A percentile compares a stretch with the other conserved stretches of the same genome.
Evolutionary conservation across 495 filamentous ascomycete species (phyloP).

Genomic region (Cercophora sp.): DNA sequence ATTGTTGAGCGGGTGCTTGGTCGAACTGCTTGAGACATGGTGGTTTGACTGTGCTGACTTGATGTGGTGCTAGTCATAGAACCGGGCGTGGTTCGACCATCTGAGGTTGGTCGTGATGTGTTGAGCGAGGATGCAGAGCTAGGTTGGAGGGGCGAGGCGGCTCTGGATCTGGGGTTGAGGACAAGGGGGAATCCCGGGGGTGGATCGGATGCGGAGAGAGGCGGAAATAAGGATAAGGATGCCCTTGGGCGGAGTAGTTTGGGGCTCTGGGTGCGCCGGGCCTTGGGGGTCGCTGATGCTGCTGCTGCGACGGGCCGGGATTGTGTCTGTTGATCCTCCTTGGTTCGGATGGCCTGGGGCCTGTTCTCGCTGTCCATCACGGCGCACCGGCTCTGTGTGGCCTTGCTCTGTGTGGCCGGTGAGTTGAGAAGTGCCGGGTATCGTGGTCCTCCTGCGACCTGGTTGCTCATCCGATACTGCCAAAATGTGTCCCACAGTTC

Average conservation of each 20-base stretch:
- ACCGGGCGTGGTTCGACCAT: no score
- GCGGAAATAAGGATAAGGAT: conserved; percentile 28
- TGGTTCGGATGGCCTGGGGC: background rate
- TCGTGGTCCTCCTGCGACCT: background rate
- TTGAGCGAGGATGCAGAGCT: no score
- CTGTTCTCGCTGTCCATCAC: background rate
- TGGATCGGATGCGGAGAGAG: background rate
- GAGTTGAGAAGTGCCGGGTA: conserved; percentile 16
- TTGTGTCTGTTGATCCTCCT: no score
- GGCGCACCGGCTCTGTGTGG: background rate
- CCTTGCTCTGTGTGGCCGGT: background rate
- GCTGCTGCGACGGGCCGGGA: no score
- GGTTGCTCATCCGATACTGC: conserved; percentile 6
- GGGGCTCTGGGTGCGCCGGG: no score
- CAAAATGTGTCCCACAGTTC: conserved; percentile 27
- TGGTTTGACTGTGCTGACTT: background rate
- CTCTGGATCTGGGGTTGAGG: background rate
- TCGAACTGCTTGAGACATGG: background rate
- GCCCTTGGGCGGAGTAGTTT: no score
- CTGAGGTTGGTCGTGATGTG: no score
- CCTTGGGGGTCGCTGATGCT: no score
- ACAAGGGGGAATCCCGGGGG: background rate
- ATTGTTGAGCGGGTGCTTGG: background rate
- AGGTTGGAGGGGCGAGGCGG: background rate
- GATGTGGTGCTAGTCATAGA: background rate